These are phyloP conservation scores for Pterothamnion heteromorphum DNA, from an alignment of 31 red algal species.

Conservation along the genomic window DNA sequence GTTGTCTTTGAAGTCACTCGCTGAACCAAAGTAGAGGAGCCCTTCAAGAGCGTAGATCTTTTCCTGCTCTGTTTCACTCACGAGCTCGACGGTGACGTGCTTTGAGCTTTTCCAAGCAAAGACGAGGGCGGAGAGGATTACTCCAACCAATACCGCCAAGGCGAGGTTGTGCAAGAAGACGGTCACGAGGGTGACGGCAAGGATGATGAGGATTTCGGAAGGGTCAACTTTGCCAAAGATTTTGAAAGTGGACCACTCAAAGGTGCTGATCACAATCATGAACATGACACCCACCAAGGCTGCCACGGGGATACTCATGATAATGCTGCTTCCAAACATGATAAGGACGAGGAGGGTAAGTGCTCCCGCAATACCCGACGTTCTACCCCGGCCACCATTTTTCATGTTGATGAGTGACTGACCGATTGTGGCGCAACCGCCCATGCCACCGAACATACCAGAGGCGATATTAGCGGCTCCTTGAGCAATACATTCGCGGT, in stretches of 20 bases:
- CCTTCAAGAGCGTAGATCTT: conserved; percentile 19
- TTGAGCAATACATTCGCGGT: conserved; percentile 48
- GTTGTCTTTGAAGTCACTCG: not conserved
- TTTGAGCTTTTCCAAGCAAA: conserved; percentile 44
- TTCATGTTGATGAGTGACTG: conserved; percentile 55
- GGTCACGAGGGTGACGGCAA: conserved; percentile 40
- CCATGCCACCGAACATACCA: conserved; percentile 52
- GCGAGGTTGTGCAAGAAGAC: conserved; percentile 54
- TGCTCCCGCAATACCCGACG: conserved; percentile 51
- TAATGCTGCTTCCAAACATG: conserved; percentile 16
- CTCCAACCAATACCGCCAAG: conserved; percentile 45
- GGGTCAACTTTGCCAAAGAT: not conserved
- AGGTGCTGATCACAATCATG: conserved; percentile 56
- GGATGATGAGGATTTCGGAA: conserved; percentile 4
- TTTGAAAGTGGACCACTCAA: conserved; percentile 41
- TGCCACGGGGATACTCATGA: conserved; percentile 44
- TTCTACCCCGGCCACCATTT: conserved; percentile 44
- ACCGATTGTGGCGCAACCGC: conserved; percentile 57
- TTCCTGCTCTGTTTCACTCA: not conserved
- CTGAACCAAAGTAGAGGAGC: conserved; percentile 36
- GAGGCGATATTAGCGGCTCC: conserved; percentile 44
- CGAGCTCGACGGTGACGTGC: not conserved
- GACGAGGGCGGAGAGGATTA: conserved; percentile 52
- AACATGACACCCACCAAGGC: conserved; percentile 54
- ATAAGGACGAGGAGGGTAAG: conserved; percentile 42